Conservation (phyloP, 2,329 filamentous ascomycete species). For the Stemphylium vesicarium region DNA sequence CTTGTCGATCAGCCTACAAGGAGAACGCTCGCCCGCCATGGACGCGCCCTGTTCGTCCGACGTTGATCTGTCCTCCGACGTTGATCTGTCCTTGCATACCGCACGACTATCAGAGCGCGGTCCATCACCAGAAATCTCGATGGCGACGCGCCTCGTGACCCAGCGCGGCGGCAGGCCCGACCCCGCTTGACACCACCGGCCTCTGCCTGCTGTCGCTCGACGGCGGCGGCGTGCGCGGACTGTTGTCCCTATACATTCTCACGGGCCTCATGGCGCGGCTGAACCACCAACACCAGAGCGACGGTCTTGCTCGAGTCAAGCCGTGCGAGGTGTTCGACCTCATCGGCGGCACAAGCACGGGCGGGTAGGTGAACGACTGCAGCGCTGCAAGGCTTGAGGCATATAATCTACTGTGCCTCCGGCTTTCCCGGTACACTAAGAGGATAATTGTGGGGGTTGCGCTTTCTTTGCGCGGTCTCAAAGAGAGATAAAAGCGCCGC, state of each 20-base stretch:
- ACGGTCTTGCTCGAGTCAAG: constrained; percentile 5
- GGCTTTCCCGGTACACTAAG: too few relatives aligned
- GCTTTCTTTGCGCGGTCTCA: too few relatives aligned
- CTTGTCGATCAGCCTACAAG: not conserved
- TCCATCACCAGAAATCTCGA: not conserved
- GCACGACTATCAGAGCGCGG: not conserved
- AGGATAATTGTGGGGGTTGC: too few relatives aligned
- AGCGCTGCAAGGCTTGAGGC: too few relatives aligned
- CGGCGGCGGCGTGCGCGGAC: too few relatives aligned
- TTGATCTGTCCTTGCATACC: not conserved
- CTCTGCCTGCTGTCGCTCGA: constrained; percentile 24
- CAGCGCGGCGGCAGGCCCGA: constrained; percentile 13
- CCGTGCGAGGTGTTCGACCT: constrained; percentile 28
- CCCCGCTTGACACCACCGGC: constrained; percentile 12
- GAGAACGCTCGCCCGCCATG: not conserved
- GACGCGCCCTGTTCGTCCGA: not conserved
- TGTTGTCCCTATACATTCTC: constrained; percentile 26
- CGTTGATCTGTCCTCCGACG: not conserved
- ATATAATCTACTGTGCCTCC: too few relatives aligned
- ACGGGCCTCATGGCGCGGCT: constrained; percentile 26
- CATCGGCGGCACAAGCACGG: constrained; percentile 31
- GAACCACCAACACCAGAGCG: not conserved
- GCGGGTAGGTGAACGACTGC: constrained; percentile 15
- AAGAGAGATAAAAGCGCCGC: too few relatives aligned
- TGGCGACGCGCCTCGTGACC: not conserved